Base-by-base conservation (phyloP, 257 asterid genomes). In the Nicotiana obtusifolia region DNA sequence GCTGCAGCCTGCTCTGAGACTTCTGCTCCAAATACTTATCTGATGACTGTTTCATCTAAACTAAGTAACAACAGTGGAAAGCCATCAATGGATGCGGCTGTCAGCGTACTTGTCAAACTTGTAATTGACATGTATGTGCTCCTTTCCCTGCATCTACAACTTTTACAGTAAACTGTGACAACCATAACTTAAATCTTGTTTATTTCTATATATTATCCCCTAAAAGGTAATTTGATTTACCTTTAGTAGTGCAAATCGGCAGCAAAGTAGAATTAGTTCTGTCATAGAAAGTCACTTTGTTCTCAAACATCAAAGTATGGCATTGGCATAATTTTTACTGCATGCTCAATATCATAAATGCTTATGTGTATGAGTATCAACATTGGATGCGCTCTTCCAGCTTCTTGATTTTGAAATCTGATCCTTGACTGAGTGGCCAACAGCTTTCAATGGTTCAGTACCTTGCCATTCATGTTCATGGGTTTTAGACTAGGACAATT, bases 71-170 rank as follows among this genome's bases (percentile, higher is more conserved):
- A 90, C 80, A 87, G 88, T 87, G 99, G 99, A 86, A 96, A 86
- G 83, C 98, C 99, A 69, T 89, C 98, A 15, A 94, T 96, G 93
- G 99, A 96, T 83, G 99, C 91, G 82, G 98, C 99, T 80, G 95
- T 89, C 85, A 96, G 98, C 90, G 99, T 96, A 85, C 98, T 96
- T 69, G 97, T 96, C 83, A 96, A 96, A 89, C 98, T 96, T 83
- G 91, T 96, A 81, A 96, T 96, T 83, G 99, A 96, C 94, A 96
- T 96, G 99, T 94, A 92, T 52, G 99, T 62, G 88, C 84, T 86
- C 80, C 84, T 78, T 49, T 78, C 62, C 62, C 35, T 75, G 24
- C 44, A 75, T 75, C 61, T 75, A 75, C 2, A 49, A 4, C 80
- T 49, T 75, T 49, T 75, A 8, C 44, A 73, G 22, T 47, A 24